These are phyloP conservation scores for Chaetomiaceae sp. DNA, from an alignment of 2,329 filamentous ascomycete genomes.

Conservation along the genomic window DNA sequence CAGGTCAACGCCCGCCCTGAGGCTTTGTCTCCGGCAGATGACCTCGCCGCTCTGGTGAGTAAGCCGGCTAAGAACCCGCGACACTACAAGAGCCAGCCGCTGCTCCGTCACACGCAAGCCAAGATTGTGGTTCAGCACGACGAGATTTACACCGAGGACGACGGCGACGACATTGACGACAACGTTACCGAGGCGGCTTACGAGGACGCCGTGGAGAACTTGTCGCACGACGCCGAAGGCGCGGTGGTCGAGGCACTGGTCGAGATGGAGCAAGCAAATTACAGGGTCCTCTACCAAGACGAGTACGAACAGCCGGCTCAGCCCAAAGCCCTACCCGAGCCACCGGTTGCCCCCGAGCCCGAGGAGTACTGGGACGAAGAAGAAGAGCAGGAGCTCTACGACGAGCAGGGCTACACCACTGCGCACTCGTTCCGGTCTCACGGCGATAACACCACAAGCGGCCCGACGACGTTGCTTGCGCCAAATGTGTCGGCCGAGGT, in stretches of 20 bases:
- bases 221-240: constrained; percentile 22
- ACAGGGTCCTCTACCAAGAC: constrained; percentile 10
- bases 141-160: constrained; percentile 30
- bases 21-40: constrained; percentile 14
- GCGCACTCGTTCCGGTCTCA: constrained; percentile 72
- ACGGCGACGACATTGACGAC: constrained; percentile 30
- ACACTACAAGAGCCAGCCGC: constrained; percentile 52
- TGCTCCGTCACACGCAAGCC: constrained; percentile 46
- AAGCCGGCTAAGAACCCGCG: constrained; percentile 35
- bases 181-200: constrained; percentile 40
- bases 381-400: constrained; percentile 52
- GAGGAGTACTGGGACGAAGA: constrained; percentile 79
- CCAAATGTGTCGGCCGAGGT: constrained; percentile 67
- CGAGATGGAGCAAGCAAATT: background rate
- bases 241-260: constrained; percentile 4
- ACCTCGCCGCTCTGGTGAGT: constrained; percentile 16
- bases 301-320: constrained; percentile 11
- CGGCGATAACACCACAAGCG: constrained; percentile 55
- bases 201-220: constrained; percentile 43
- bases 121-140: constrained; percentile 31
- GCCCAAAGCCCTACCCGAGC: constrained; percentile 17
- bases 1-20: constrained; percentile 9
- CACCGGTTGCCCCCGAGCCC: constrained; percentile 40
- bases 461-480: constrained; percentile 58
- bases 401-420: constrained; percentile 70